phyloP scores from a whole-genome alignment of 2,329 filamentous ascomycete species.

The Periconia digitata region DNA sequence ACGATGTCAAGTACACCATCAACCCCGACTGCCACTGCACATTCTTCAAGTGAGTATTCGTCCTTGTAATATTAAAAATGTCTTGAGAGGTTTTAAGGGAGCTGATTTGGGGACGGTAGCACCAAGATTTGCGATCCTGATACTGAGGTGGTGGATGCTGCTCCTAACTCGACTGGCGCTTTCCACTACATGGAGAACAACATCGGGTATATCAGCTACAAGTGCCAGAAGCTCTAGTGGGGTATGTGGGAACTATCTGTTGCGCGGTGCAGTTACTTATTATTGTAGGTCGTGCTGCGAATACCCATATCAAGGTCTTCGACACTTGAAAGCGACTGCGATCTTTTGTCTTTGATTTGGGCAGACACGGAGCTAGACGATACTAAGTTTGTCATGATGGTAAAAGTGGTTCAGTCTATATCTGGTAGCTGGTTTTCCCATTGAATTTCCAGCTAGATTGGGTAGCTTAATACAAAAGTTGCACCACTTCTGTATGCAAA shows the following conservation, averaged over 20 bases:
- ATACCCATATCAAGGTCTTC: too few species aligned
- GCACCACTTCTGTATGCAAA: too few species aligned
- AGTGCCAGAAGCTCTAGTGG: neutral
- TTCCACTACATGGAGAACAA: neutral
- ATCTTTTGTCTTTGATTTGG: too few species aligned
- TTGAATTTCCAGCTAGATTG: too few species aligned
- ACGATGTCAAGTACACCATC: neutral
- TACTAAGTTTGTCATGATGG: too few species aligned
- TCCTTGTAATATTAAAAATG: neutral
- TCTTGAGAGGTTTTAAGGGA: neutral
- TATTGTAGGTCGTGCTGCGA: neutral
- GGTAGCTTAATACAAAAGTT: too few species aligned
- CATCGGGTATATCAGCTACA: neutral
- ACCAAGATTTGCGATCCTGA: neutral
- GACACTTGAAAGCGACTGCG: too few species aligned
- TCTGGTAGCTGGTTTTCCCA: too few species aligned
- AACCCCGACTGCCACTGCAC: neutral
- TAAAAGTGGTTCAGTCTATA: too few species aligned
- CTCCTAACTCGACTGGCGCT: neutral
- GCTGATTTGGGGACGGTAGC: neutral
- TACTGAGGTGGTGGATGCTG: neutral
- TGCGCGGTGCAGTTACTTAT: neutral
- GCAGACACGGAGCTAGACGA: too few species aligned
- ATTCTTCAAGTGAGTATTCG: neutral
- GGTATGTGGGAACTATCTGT: neutral